Conservation (phyloP, 2,329 filamentous ascomycete genomes). For the Salinomyces thailandicus region DNA sequence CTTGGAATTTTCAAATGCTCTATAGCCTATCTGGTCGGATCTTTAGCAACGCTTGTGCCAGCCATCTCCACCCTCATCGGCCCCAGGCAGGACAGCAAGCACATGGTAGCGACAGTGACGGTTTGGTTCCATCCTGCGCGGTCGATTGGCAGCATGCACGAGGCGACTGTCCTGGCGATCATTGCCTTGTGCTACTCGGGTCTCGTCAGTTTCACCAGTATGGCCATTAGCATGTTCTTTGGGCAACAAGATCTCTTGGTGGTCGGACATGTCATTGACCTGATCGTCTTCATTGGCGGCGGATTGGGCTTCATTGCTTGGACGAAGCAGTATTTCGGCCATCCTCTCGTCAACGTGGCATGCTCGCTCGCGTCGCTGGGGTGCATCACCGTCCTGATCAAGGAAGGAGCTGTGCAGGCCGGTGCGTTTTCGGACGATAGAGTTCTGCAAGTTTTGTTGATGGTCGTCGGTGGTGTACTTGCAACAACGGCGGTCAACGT, state of each 20-base stretch:
- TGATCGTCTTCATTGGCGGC: constrained; percentile 75
- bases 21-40: constrained; percentile 76
- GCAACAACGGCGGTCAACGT: constrained; percentile 66
- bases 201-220: constrained; percentile 68
- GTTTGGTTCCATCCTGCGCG: constrained; percentile 91
- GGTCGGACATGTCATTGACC: constrained; percentile 66
- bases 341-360: constrained; percentile 41
- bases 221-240: constrained; percentile 78
- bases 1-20: constrained; percentile 83
- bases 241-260: constrained; percentile 55
- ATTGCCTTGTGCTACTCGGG: constrained; percentile 70
- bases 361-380: constrained; percentile 79
- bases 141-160: constrained; percentile 78
- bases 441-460: constrained; percentile 71
- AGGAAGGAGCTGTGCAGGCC: constrained; percentile 76
- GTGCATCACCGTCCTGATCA: constrained; percentile 81
- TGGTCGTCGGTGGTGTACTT: constrained; percentile 67
- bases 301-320: constrained; percentile 69
- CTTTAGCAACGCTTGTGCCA: constrained; percentile 72
- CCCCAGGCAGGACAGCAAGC: constrained; percentile 70
- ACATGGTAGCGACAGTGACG: constrained; percentile 84
- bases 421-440: constrained; percentile 74
- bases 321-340: constrained; percentile 28
- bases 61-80: constrained; percentile 64
- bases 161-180: constrained; percentile 66